phyloP scores from a whole-genome alignment of 306 rosid genomes.

The Cicer cuneatum region DNA sequence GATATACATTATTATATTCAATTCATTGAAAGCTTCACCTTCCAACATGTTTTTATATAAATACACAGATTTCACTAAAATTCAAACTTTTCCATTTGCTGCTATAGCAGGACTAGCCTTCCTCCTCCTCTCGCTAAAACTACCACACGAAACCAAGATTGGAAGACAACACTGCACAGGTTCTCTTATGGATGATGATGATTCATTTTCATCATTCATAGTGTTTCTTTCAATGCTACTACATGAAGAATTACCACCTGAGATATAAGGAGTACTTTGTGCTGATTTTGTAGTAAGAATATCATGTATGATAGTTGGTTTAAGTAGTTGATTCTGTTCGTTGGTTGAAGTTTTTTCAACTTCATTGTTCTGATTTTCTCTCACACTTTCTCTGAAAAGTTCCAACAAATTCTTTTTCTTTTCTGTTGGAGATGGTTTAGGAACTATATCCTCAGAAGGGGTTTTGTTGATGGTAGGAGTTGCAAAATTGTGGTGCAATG shows the following conservation, averaged over 20 bases:
- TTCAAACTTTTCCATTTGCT: conserved; percentile 57
- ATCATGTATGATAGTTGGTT: conserved; percentile 44
- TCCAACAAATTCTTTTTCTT: conserved; percentile 76
- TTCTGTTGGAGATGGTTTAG: conserved; percentile 58
- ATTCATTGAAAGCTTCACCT: conserved; percentile 28
- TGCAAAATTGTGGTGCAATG: conserved; percentile 58
- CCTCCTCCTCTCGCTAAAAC: conserved; percentile 77
- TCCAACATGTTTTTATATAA: conserved; percentile 5
- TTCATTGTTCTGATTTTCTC: conserved; percentile 45
- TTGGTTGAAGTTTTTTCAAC: conserved; percentile 29
- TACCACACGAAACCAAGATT: conserved; percentile 69
- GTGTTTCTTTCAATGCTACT: conserved; percentile 72
- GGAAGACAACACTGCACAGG: conserved; percentile 78
- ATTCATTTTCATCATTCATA: conserved; percentile 49
- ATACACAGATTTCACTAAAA: conserved; percentile 9
- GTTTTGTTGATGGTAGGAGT: conserved; percentile 45
- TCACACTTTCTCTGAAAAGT: conserved; percentile 71
- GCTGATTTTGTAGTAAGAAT: conserved; percentile 55
- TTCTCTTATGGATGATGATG: conserved; percentile 37
- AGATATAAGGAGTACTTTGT: conserved; percentile 57
- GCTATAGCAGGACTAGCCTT: conserved; percentile 66
- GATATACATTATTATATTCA: conserved; percentile 49
- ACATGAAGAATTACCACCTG: conserved; percentile 56
- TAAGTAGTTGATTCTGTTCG: conserved; percentile 48
- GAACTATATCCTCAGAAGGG: conserved; percentile 43